A percentile compares a stretch with the other conserved stretches of the same genome.
Conservation (phyloP, 495 filamentous ascomycete genomes). For the Neurospora hispaniola region DNA sequence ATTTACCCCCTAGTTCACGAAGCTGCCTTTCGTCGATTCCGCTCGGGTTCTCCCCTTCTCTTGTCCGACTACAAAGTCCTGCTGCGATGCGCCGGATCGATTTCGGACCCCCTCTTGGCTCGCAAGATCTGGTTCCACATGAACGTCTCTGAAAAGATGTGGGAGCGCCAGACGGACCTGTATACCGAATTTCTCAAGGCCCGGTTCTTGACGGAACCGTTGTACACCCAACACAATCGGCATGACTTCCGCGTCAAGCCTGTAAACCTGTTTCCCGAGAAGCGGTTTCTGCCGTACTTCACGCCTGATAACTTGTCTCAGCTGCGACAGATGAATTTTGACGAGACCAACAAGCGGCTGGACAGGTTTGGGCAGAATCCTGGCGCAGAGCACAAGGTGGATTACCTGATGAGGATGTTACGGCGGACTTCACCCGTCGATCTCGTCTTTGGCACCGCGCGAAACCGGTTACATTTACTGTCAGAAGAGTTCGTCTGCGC, state of each 20-base stretch:
- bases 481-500: constrained; percentile 22
- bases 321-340: constrained; percentile 11
- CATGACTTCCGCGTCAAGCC: constrained; percentile 17
- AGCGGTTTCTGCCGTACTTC: not conserved
- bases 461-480: constrained; percentile 18
- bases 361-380: constrained; percentile 20
- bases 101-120: constrained; percentile 12
- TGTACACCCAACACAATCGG: constrained; percentile 24
- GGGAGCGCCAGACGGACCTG: constrained; percentile 9
- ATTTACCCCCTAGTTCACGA: constrained; percentile 13
- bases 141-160: not conserved
- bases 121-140: constrained; percentile 13
- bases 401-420: constrained; percentile 21
- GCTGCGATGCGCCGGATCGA: constrained; percentile 26
- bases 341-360: constrained; percentile 1
- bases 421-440: constrained; percentile 6
- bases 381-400: constrained; percentile 2
- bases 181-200: constrained; percentile 24
- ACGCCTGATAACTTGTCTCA: not conserved
- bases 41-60: constrained; percentile 11
- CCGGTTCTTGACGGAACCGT: constrained; percentile 26
- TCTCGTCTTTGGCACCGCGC: constrained; percentile 2
- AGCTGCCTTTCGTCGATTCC: constrained; percentile 13
- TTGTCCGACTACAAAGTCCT: constrained; percentile 22
- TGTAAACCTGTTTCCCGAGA: constrained; percentile 17